Conservation (phyloP, 768 basidiomycete genomes). For the Lanmaoa pseudosensibilis region DNA sequence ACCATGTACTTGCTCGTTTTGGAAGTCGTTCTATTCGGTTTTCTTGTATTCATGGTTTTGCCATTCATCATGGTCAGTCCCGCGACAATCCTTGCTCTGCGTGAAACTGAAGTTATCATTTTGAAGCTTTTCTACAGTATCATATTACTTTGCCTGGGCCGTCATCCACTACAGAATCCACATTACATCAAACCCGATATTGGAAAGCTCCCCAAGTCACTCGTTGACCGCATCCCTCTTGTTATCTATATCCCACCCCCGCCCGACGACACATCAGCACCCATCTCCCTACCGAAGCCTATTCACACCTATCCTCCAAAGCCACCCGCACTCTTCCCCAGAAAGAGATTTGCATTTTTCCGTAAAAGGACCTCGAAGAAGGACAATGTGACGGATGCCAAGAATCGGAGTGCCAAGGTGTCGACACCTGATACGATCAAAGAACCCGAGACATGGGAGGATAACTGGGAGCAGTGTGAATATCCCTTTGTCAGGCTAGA, state of each 20-base stretch:
- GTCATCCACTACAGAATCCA: conserved; percentile 76
- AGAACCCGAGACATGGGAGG: conserved; percentile 64
- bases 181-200: conserved; percentile 76
- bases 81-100: background rate
- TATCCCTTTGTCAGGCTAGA: conserved; percentile 83
- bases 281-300: conserved; percentile 46
- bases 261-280: conserved; percentile 45
- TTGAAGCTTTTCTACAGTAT: conserved; percentile 74
- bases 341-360: conserved; percentile 57
- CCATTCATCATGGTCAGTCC: conserved; percentile 73
- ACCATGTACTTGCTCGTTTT: conserved; percentile 75
- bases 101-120: conserved; percentile 6
- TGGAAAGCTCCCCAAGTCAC: conserved; percentile 65
- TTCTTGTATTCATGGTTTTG: conserved; percentile 76
- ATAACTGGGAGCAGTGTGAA: conserved; percentile 71
- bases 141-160: conserved; percentile 73
- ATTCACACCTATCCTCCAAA: conserved; percentile 66
- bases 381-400: conserved; percentile 16
- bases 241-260: conserved; percentile 86
- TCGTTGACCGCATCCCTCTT: conserved; percentile 78
- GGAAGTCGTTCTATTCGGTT: conserved; percentile 71
- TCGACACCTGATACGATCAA: conserved; percentile 14
- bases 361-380: conserved; percentile 30
- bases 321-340: conserved; percentile 29
- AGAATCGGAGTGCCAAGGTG: conserved; percentile 17